Evolutionary conservation across 2,329 filamentous ascomycete species (phyloP), one percentile per base, ranked within the genome.

Genomic region (Cladosporium sp.): DNA sequence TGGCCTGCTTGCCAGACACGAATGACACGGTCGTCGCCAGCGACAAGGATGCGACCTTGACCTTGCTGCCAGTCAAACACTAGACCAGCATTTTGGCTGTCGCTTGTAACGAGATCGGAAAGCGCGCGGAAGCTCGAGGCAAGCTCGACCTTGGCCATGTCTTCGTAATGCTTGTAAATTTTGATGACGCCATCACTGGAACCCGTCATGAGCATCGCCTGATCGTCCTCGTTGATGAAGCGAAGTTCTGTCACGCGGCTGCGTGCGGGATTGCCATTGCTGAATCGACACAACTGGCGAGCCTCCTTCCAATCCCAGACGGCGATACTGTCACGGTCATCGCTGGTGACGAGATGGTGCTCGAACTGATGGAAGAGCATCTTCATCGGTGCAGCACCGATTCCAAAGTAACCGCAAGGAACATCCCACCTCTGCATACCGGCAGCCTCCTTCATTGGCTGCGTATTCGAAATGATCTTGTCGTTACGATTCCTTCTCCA

Each of bases 31-130:
- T 97, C 92, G 76, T 99, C 95, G 53, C 95, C 95, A 12, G 95
- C 95, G 35, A 98, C 95, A n/a, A 99, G 85, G 8, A 96, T 89
- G 67, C 92, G 91, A 8, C 95, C 95, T 71, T 92, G 92, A n/a
- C 96, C 93, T 80, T 99, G 95, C 77, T 98, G 94, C 95, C 95
- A 99, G 77, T 99, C 94, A 76, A 98, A 96, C 29, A 98, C 94
- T 79, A 99, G 90, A 26, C 95, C 95, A 1, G 93, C 93, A 77
- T 97, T 96, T 74, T 93, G 90, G 40, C 72, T 72, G 73, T 94
- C 97, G 77, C 92, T 96, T 4, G 93, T 92, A 6, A 98, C 91
- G 76, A 98, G 90, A 78, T 99, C 92, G 14, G 92, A 96, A 66
- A 99, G 80, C 5, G 95, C 95, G 56, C 95, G 88, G 88, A 96